Conservation (phyloP, 495 filamentous ascomycete genomes). For the Hypomontagnella submonticulosa region DNA sequence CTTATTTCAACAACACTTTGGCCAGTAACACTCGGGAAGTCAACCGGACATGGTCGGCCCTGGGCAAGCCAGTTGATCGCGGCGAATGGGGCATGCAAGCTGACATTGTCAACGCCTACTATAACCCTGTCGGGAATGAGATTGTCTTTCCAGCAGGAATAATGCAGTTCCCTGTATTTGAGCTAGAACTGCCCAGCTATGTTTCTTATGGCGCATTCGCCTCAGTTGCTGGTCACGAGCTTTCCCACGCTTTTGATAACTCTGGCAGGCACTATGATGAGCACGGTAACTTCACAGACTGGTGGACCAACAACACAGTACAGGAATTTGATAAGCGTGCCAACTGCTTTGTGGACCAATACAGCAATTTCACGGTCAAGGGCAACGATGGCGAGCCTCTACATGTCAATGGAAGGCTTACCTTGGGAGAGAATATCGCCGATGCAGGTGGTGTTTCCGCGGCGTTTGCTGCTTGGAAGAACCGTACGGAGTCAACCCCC, state of each 20-base stretch:
- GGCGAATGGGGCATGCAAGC: constrained; percentile 72
- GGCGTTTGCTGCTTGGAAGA: constrained; percentile 74
- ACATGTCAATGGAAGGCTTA: constrained; percentile 74
- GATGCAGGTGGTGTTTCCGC: constrained; percentile 77
- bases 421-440: constrained; percentile 80
- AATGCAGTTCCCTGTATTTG: constrained; percentile 77
- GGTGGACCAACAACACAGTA: constrained; percentile 76
- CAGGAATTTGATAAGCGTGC: constrained; percentile 70
- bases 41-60: constrained; percentile 63
- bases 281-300: constrained; percentile 72
- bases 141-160: constrained; percentile 76
- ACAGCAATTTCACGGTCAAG: constrained; percentile 69
- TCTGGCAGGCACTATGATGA: constrained; percentile 74
- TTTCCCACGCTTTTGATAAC: constrained; percentile 80
- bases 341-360: constrained; percentile 78
- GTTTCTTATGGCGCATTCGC: constrained; percentile 77
- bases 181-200: constrained; percentile 69
- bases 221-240: constrained; percentile 76
- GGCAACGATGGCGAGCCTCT: constrained; percentile 65
- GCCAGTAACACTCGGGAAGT: constrained; percentile 61
- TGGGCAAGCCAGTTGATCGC: constrained; percentile 70
- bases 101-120: constrained; percentile 55
- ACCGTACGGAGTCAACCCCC: constrained; percentile 58
- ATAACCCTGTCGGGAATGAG: constrained; percentile 41
- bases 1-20: constrained; percentile 71